phyloP scores from a whole-genome alignment of 768 basidiomycete genomes.

The Leccinum ochraceum region DNA sequence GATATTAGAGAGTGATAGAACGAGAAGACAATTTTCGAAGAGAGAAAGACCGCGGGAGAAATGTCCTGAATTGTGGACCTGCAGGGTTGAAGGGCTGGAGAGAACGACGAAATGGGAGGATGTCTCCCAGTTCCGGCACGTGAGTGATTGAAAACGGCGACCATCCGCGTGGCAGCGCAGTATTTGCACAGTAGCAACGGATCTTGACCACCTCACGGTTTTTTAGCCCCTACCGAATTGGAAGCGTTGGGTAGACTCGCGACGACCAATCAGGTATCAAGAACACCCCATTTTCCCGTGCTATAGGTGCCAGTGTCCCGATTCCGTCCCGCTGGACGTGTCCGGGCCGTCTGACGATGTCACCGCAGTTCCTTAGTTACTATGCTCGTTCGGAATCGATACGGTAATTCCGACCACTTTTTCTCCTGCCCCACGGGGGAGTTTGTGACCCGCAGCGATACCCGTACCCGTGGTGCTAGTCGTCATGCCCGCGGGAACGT shows the following conservation, averaged over 20 bases:
- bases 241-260: neutral
- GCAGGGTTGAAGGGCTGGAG: neutral
- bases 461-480: too few relatives aligned
- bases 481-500: too few relatives aligned
- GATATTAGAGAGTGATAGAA: too few relatives aligned
- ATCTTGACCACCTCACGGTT: neutral
- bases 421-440: neutral
- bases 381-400: neutral
- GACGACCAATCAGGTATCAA: neutral
- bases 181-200: neutral
- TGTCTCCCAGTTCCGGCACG: neutral
- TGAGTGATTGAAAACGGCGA: conserved; percentile 1
- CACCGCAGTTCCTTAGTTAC: neutral
- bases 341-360: neutral
- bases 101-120: too few relatives aligned
- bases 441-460: neutral
- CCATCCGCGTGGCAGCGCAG: conserved; percentile 14
- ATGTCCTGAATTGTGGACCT: neutral
- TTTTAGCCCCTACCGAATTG: too few relatives aligned
- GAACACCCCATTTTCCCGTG: neutral
- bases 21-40: neutral
- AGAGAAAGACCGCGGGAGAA: neutral
- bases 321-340: neutral
- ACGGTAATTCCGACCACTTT: neutral
- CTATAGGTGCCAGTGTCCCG: neutral